Base-by-base conservation (phyloP, 2,329 filamentous ascomycete species). In the Blumeriella jaapii region DNA sequence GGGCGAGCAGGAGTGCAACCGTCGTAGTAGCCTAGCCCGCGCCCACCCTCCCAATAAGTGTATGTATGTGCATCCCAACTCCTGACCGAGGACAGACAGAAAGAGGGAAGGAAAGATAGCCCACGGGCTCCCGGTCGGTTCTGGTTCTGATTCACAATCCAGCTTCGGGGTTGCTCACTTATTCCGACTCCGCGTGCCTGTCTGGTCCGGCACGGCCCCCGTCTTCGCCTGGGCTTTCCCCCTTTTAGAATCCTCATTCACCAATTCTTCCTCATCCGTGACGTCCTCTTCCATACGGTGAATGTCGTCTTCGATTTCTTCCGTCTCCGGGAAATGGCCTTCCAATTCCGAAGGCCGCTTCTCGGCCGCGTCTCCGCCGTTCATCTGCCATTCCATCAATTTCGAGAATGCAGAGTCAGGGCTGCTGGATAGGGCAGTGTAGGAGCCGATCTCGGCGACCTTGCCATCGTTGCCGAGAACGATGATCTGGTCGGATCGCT, bases 371-470 rank as follows among this genome's bases (percentile, higher is more conserved):
- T 93, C 85, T 6, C 82, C 81, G 9, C 87, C 89, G 50, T 72
- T 91, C 74, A 96, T 82, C 62, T 98, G 91, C 87, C 87, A 96
- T 60, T 96, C 89, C 91, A 98, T 98, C 34, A 98, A 67, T 61
- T 82, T 91, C 50, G 78, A 89, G 55, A 98, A 98, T 2, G 87
- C 85, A 34, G 89, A 93, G 7, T 80, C 65, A 11, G 72, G 70
- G 40, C 84, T 74, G 4, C 71, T 66, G 34, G 78, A 82, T 14
- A 98, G 70, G 45, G 85, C 72, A 15, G 69, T 62, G 57, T 93
- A 98, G 39, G 79, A 81, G 38, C 91, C 91, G 45, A 82, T 82
- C 58, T 98, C 89, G 2, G 89, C 91, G 3, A 98, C 89, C 39
- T 72, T 79, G 44, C 91, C 93, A 52, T 95, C 80, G 38, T 70